Evolutionary conservation across 2,329 filamentous ascomycete species (phyloP), one percentile per base, ranked within the genome.

Genomic region (Tympanopsis confertula): DNA sequence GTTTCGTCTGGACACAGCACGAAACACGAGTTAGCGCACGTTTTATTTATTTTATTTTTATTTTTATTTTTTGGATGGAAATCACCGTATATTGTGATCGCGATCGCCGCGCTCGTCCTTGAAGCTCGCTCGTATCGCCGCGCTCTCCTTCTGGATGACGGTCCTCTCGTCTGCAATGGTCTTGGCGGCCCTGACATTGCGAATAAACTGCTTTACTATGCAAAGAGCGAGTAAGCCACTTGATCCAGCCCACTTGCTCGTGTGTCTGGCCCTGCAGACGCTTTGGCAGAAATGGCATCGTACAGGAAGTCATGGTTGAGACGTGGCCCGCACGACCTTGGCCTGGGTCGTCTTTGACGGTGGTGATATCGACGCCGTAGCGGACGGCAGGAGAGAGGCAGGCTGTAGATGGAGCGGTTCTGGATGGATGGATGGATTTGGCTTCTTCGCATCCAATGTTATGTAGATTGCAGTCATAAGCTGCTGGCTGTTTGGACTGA

Each of bases 91-190:
- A 56, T 85, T 84, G 49, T 85, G 87, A 58, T 98, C 88, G 54
- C 83, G 87, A 58, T 98, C 88, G 54, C 83, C 80, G 63, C 86
- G 93, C 66, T 98, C 91, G 63, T 98, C 91, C 55, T 91, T 78
- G 61, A 98, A 98, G 65, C 89, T 96, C 49, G 91, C 87, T 63
- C 91, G 77, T 56, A 98, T 98, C 35, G 89, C 86, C 41, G 91
- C 91, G 64, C 91, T 98, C 68, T 98, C 91, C 64, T 98, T 98
- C 55, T 96, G 91, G 45, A 98, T 93, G 40, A 98, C 91, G 38
- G 91, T 89, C 56, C 91, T 79, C 68, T 98, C 91, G 64, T 98
- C 91, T 59, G 93, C 91, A 57, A 98, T 95, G 26, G 91, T 98
- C 69, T 98, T 98, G 43, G 91, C 87, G 44, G 91, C 89, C 58